Base-by-base conservation (phyloP, 441 rosid genomes). In the Mallotus repandus region DNA sequence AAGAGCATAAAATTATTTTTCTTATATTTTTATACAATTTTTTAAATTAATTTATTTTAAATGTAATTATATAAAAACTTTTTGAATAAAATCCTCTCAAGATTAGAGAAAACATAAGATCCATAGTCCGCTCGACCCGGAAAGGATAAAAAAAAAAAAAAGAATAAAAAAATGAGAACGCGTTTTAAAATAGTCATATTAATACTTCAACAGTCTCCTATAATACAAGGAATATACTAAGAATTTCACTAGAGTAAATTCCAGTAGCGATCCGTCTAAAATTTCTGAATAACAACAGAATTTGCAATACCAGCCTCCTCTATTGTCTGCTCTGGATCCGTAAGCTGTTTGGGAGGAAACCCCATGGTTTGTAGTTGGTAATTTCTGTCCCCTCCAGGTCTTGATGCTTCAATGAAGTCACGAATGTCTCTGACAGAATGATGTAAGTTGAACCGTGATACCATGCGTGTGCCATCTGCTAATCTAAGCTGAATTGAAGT, bases 351-450 rank as follows among this genome's bases (percentile, higher is more conserved):
- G 1, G 97, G 99, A 70, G 99, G 98, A 71, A 94, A 94, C 25
- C 98, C 99, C 98, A 92, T 91, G 50, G 89, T 80, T 80, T 89
- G 97, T 79, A 94, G 91, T 64, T 88, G 97, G 79, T 91, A 94
- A 76, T 81, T 82, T 58, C 84, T 68, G 0, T 83, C 82, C 60
- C 70, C 79, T 53, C 88, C 95, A 6, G 95, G 91, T 25, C 95
- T 84, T 61, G 97, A 89, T 8, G 97, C 86, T 68, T 91, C 90
- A 18, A 95, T 90, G 78, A 90, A 90, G 63, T 69, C 75, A 12
- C 88, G 90, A 52, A 95, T 76, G 70, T 90, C 91, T n/a, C 80
- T 79, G 50, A 95, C 53, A 1, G 91, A 87, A 79, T 93, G 97
- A 81, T 83, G 88, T 61, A 83, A 81, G 78, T 95, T 95, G 91